These are phyloP conservation scores for Cryphonectria naterciae DNA, from an alignment of 2,329 filamentous ascomycete genomes.

Conservation along the genomic window DNA sequence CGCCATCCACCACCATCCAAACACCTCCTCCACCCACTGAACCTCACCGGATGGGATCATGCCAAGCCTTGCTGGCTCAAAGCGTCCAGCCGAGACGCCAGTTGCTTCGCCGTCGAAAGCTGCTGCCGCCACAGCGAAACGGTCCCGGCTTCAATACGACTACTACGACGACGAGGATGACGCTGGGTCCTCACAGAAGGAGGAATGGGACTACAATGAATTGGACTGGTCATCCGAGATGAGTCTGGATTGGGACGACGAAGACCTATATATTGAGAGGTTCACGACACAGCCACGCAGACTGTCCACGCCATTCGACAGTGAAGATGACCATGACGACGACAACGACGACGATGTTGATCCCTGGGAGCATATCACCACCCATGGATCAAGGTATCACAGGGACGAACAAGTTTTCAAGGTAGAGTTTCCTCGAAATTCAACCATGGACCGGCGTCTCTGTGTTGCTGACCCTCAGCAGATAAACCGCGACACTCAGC, in stretches of 20 bases:
- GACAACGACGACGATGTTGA: not conserved
- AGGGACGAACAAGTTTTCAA: not conserved
- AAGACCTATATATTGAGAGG: not conserved
- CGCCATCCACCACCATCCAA: not conserved
- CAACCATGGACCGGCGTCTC: too few species aligned
- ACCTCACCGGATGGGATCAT: not conserved
- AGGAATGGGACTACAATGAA: constrained; percentile 13
- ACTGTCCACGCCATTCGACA: not conserved
- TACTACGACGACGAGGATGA: constrained; percentile 27
- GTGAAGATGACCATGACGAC: not conserved
- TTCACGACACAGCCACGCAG: not conserved
- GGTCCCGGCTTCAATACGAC: constrained; percentile 24
- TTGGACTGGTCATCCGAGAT: constrained; percentile 16
- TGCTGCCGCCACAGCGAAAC: constrained; percentile 17
- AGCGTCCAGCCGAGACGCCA: constrained; percentile 23
- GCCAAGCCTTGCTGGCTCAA: constrained; percentile 14
- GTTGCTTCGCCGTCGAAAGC: constrained; percentile 26
- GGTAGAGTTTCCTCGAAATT: not conserved
- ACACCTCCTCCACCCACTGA: not conserved
- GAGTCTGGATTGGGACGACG: constrained; percentile 18
- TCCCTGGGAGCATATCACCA: not conserved
- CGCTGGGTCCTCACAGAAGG: constrained; percentile 2
- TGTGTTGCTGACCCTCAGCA: constrained; percentile 4
- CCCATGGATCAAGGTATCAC: not conserved
- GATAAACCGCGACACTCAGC: not conserved